A percentile compares a stretch with the other conserved stretches of the same genome.
These are phyloP conservation scores for Trichoderma harzianum DNA, from an alignment of 2,329 filamentous ascomycete genomes.

Conservation along the genomic window DNA sequence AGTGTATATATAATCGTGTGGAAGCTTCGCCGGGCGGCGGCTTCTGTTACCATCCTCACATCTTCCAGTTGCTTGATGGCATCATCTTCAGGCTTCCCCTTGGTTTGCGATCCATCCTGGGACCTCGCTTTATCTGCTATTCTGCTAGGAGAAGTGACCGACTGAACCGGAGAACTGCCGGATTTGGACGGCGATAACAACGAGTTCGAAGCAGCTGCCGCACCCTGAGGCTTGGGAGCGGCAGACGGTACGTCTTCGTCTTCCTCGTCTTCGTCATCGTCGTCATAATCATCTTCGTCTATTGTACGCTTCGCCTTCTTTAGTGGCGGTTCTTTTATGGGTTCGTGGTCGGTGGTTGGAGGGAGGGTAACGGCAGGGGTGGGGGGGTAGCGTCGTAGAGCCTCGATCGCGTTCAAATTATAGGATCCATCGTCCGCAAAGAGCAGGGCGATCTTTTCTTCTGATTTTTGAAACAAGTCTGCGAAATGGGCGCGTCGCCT, in stretches of 20 bases:
- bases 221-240: slow-evolving; percentile 51
- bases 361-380: slow-evolving; percentile 44
- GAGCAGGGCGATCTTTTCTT: slow-evolving; percentile 72
- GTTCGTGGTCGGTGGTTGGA: slow-evolving; percentile 56
- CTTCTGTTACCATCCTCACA: slow-evolving; percentile 84
- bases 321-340: slow-evolving; percentile 57
- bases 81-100: slow-evolving; percentile 74
- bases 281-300: slow-evolving; percentile 81
- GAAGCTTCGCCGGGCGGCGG: slow-evolving; percentile 84
- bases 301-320: slow-evolving; percentile 77
- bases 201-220: slow-evolving; percentile 51
- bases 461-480: slow-evolving; percentile 72
- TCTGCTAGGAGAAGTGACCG: slow-evolving; percentile 58
- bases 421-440: slow-evolving; percentile 60
- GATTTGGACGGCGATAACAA: slow-evolving; percentile 68
- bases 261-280: slow-evolving; percentile 76
- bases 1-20: slow-evolving; percentile 92
- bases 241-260: slow-evolving; percentile 56
- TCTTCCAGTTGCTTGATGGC: slow-evolving; percentile 91
- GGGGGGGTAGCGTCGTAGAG: slow-evolving; percentile 44
- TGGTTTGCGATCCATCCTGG: slow-evolving; percentile 46
- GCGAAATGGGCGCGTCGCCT: slow-evolving; percentile 70
- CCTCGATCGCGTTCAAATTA: slow-evolving; percentile 51
- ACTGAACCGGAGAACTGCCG: slow-evolving; percentile 63
- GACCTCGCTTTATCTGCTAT: slow-evolving; percentile 52